Evolutionary conservation across 306 rosid genomes (phyloP).

Genomic region (Castanea crenata): DNA sequence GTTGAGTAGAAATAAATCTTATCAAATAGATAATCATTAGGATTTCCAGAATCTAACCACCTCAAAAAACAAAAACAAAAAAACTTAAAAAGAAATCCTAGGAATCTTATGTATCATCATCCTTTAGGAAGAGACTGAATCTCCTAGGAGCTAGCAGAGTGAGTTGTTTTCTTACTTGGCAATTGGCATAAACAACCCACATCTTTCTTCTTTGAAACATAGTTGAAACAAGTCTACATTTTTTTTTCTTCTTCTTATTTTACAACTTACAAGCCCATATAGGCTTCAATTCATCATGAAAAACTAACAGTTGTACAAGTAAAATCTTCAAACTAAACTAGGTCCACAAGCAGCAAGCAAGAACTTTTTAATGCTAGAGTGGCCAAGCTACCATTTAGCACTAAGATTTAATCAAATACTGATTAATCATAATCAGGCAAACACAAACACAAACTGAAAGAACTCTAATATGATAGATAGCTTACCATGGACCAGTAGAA

Average conservation of each 20-base stretch:
- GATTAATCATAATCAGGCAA: not conserved
- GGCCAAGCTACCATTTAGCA: no score
- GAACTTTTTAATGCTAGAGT: not conserved
- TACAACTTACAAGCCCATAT: no score
- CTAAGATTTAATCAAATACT: no score
- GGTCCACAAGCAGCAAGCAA: not conserved
- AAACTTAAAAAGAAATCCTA: not conserved
- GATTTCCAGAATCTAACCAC: not conserved
- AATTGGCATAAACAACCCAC: not conserved
- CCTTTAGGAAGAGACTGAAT: not conserved
- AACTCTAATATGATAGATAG: not conserved
- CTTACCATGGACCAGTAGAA: conserved; percentile 29
- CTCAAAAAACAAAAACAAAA: not conserved
- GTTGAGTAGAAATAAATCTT: not conserved
- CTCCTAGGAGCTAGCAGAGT: not conserved
- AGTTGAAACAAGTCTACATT: no score
- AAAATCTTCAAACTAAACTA: no score
- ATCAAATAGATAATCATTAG: not conserved
- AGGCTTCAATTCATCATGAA: no score
- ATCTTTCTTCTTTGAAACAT: no score
- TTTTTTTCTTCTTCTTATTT: no score
- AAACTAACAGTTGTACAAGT: no score
- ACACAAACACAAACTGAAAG: not conserved
- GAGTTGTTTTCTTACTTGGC: not conserved
- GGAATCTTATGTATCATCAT: not conserved